These are phyloP conservation scores for Friedmanniomyces simplex DNA, from an alignment of 495 filamentous ascomycete genomes.

Conservation along the genomic window DNA sequence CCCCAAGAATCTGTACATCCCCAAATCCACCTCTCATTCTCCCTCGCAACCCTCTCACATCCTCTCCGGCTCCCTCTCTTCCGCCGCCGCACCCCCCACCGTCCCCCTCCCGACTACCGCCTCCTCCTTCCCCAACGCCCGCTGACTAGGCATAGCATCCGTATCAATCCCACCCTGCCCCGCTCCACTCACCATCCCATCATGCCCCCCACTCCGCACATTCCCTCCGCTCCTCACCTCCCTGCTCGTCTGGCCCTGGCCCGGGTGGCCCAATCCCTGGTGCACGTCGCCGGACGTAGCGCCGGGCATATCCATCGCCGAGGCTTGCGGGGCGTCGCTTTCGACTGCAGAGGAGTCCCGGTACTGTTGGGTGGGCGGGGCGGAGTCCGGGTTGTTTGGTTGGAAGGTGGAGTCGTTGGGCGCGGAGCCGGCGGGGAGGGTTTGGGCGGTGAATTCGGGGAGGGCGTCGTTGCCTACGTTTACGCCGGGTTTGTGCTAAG, in stretches of 20 bases:
- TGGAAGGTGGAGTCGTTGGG: conserved; percentile 50
- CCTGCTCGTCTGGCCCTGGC: conserved; percentile 47
- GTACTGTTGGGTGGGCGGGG: conserved; percentile 37
- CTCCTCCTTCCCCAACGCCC: conserved; percentile 34
- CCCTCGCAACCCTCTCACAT: too few species aligned
- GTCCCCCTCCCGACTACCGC: conserved; percentile 31
- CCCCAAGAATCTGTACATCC: too few species aligned
- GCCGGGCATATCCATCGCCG: conserved; percentile 43
- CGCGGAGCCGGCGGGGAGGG: conserved; percentile 53
- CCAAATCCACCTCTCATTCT: too few species aligned
- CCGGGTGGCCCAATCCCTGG: conserved; percentile 49
- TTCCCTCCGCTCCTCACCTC: conserved; percentile 50
- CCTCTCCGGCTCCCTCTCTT: conserved; percentile 38
- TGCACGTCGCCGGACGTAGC: conserved; percentile 55
- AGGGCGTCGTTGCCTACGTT: conserved; percentile 48
- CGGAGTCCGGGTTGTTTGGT: conserved; percentile 41
- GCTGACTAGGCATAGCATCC: conserved; percentile 24
- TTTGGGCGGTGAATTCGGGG: conserved; percentile 54
- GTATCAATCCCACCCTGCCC: conserved; percentile 10
- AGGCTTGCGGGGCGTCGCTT: conserved; percentile 26
- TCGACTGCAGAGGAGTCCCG: conserved; percentile 25
- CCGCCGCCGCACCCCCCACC: conserved; percentile 32
- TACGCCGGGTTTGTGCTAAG: conserved; percentile 58
- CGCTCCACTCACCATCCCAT: conserved; percentile 33
- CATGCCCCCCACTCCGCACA: conserved; percentile 44